Evolutionary conservation across 2,329 filamentous ascomycete genomes (phyloP), one percentile per base, ranked within the genome.

Genomic region (Botrytis deweyae): DNA sequence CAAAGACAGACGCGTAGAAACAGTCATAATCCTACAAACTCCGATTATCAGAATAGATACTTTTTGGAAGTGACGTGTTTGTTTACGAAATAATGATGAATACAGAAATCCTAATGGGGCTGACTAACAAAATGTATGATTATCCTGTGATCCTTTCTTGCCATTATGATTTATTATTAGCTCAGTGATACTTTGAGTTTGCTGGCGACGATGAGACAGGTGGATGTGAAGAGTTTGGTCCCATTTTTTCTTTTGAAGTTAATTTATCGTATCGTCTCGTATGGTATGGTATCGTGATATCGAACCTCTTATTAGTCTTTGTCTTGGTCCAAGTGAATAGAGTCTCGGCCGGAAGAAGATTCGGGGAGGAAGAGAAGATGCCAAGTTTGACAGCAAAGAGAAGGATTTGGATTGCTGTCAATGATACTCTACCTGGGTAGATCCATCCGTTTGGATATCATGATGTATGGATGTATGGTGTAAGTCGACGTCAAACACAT

Each of bases 1-100:
- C 94, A 78, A 96, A 91, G 14, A 81, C 94, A 68, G 94, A 93
- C 36, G 95, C 95, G 82, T 98, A 98, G 85, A 98, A 98, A 85
- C 93, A 97, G 84, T 95, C 93, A 81, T 94, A 93, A 82, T 93
- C 90, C 90, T 92, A 40, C 14, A 18, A 8, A 68, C 42, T 33
- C 12, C 36, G 40, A 61, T 52, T 52, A 52, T 72, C 49, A 72
- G 64, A 61, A 72, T 62, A 69, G 64, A 44, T 38, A 49, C 12
- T 18, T 14, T 36, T 61, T 40, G 36, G 52, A 58, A 59, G 36
- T 69, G 29, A 67, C 63, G 62, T 72, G 70, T n/a, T 38, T 72
- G 20, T 44, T 68, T 40, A 59, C 40, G 33, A 68, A 68, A 36
- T 9, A n/a, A 22, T 33, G 25, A 58, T 52, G 61, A 33, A 67